Evolutionary conservation across 2,329 filamentous ascomycete species (phyloP).

Genomic region (Lanzia echinophila): DNA sequence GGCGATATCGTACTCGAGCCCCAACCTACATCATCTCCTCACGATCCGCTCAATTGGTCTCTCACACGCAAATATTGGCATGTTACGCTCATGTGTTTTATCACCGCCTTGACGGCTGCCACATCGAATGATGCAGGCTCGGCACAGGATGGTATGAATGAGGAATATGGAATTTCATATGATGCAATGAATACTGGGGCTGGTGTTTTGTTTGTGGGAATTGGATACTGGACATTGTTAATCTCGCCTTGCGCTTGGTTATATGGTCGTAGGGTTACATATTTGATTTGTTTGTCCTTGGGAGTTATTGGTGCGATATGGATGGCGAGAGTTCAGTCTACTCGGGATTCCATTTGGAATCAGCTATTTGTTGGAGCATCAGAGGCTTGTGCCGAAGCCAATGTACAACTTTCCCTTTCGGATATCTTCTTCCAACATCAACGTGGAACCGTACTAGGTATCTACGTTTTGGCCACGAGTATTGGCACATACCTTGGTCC

Average conservation of each 20-base stretch:
- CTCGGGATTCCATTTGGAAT: conserved; percentile 44
- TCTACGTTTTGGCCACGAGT: conserved; percentile 50
- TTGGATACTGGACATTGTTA: conserved; percentile 49
- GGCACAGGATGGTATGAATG: conserved; percentile 43
- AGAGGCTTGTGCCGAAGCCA: conserved; percentile 49
- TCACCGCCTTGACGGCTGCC: conserved; percentile 48
- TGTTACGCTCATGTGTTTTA: conserved; percentile 44
- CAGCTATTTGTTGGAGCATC: conserved; percentile 52
- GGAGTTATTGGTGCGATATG: conserved; percentile 46
- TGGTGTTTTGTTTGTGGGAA: conserved; percentile 48
- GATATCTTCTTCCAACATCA: conserved; percentile 54
- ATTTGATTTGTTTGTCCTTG: conserved; percentile 44
- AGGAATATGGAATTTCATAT: conserved; percentile 45
- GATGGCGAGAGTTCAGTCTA: conserved; percentile 41
- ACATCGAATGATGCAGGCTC: conserved; percentile 50
- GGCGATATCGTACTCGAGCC: conserved; percentile 46
- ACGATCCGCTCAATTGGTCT: conserved; percentile 48
- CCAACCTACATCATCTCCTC: conserved; percentile 44
- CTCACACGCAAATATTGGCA: conserved; percentile 43
- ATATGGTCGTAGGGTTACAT: conserved; percentile 49
- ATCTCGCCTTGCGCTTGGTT: conserved; percentile 46
- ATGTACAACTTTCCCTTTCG: conserved; percentile 49
- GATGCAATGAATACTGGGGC: conserved; percentile 49
- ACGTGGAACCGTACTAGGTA: conserved; percentile 45
- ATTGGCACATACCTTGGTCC: conserved; percentile 51